These are phyloP conservation scores for Alternaria metachromatica DNA, from an alignment of 2,329 filamentous ascomycete species.

Conservation along the genomic window DNA sequence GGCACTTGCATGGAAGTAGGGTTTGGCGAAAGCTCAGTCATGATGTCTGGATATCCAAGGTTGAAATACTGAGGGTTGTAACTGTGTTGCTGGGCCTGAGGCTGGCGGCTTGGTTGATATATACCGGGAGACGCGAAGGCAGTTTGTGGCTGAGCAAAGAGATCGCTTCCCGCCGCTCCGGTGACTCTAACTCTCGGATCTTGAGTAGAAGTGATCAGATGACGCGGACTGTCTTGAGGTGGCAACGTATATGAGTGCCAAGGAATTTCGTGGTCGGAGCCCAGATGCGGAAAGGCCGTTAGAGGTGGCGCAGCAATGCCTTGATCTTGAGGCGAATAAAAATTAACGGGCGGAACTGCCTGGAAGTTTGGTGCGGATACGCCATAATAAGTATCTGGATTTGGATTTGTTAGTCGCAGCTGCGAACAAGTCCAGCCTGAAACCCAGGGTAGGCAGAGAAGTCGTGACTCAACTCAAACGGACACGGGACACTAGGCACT, in stretches of 20 bases:
- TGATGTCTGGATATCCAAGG: constrained; percentile 24
- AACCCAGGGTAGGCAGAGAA: constrained; percentile 25
- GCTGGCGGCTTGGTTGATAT: constrained; percentile 36
- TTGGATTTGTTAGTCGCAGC: constrained; percentile 26
- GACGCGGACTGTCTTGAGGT: constrained; percentile 39
- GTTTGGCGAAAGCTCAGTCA: constrained; percentile 33
- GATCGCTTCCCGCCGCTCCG: constrained; percentile 31
- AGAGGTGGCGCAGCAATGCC: constrained; percentile 35
- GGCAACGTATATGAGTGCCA: constrained; percentile 33
- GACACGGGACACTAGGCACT: constrained; percentile 19
- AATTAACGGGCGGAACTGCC: constrained; percentile 27
- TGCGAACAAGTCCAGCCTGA: constrained; percentile 32
- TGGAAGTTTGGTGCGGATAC: constrained; percentile 31
- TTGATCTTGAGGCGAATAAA: constrained; percentile 37
- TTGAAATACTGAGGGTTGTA: constrained; percentile 29
- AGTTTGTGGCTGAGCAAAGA: constrained; percentile 43
- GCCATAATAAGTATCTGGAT: constrained; percentile 41
- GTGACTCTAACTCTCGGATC: constrained; percentile 43
- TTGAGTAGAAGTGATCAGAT: constrained; percentile 38
- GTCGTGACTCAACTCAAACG: constrained; percentile 38
- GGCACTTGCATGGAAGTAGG: constrained; percentile 28
- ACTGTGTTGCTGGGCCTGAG: constrained; percentile 40
- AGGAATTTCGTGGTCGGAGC: constrained; percentile 31
- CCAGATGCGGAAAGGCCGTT: constrained; percentile 40
- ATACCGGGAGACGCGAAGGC: constrained; percentile 37